Percentiles rank a stretch among this genome's conserved stretches.
Evolutionary conservation across 768 basidiomycete species (phyloP).

Genomic region (Myochromella boudieri): DNA sequence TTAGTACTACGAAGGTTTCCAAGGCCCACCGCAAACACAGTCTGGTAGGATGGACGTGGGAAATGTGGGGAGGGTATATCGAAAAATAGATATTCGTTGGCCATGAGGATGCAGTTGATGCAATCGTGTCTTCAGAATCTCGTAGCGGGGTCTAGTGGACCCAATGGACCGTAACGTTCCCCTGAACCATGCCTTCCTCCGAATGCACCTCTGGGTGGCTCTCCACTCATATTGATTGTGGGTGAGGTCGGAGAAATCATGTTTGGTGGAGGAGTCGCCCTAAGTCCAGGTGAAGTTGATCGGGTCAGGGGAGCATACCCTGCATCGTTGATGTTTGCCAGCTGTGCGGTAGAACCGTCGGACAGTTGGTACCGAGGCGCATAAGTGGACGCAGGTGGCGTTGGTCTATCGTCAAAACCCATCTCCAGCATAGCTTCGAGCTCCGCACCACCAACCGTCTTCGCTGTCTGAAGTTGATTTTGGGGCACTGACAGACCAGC

Average conservation of each 20-base stretch:
- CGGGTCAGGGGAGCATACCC: constrained; percentile 58
- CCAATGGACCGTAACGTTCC: constrained; percentile 53
- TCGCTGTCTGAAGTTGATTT: constrained; percentile 36
- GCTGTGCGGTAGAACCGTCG: constrained; percentile 49
- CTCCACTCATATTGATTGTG: constrained; percentile 26
- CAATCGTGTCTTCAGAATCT: constrained; percentile 38
- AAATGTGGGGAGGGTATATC: constrained; percentile 40
- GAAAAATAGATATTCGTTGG: constrained; percentile 29
- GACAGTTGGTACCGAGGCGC: constrained; percentile 63
- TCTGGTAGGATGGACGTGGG: constrained; percentile 21
- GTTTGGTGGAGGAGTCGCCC: constrained; percentile 28
- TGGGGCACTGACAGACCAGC: constrained; percentile 57
- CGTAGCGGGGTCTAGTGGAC: constrained; percentile 61
- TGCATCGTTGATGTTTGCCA: constrained; percentile 42
- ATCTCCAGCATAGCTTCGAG: constrained; percentile 90
- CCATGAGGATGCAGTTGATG: constrained; percentile 24
- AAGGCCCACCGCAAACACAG: constrained; percentile 29
- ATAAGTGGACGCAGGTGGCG: constrained; percentile 45
- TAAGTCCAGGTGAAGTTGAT: constrained; percentile 43
- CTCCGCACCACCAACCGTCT: constrained; percentile 67
- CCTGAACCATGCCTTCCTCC: constrained; percentile 25
- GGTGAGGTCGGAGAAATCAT: constrained; percentile 42
- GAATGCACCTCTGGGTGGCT: constrained; percentile 13
- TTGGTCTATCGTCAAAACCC: constrained; percentile 79
- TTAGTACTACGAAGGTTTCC: constrained; percentile 22